These are phyloP conservation scores for Chenopodium quinoa DNA, from an alignment of 148 eudicot genomes.

Conservation along the genomic window DNA sequence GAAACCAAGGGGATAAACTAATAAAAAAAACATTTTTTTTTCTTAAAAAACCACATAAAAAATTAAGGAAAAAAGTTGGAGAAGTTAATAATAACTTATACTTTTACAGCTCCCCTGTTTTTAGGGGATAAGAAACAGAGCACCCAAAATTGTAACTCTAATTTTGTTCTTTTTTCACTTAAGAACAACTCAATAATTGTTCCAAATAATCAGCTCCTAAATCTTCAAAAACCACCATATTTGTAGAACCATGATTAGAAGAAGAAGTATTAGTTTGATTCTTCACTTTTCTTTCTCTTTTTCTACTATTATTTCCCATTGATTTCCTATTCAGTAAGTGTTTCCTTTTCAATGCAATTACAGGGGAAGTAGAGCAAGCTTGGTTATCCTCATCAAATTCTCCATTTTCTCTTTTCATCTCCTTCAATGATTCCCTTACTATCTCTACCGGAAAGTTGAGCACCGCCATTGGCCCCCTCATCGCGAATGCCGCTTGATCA, in stretches of 20 bases:
- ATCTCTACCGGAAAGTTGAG: slow-evolving; percentile 52
- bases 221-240: slow-evolving; percentile 53
- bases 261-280: neutral
- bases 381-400: slow-evolving; percentile 10
- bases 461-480: slow-evolving; percentile 49
- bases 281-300: slow-evolving; percentile 20
- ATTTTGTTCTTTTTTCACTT: neutral
- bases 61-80: neutral
- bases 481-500: slow-evolving; percentile 67
- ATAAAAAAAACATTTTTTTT: neutral
- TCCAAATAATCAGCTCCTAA: slow-evolving; percentile 64
- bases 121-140: slow-evolving; percentile 16
- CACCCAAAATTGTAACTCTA: slow-evolving; percentile 3
- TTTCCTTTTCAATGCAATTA: slow-evolving; percentile 48
- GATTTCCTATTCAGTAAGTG: slow-evolving; percentile 46
- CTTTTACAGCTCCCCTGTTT: slow-evolving; percentile 4
- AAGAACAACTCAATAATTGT: slow-evolving; percentile 35
- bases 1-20: slow-evolving; percentile 29
- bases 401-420: slow-evolving; percentile 24
- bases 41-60: neutral
- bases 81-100: neutral
- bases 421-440: slow-evolving; percentile 44
- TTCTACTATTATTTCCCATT: slow-evolving; percentile 5
- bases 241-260: neutral
- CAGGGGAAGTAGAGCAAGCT: slow-evolving; percentile 39